A percentile compares a stretch with the other conserved stretches of the same genome.
These are phyloP conservation scores for Primulina eburnea DNA, from an alignment of 257 asterid species.

Conservation along the genomic window DNA sequence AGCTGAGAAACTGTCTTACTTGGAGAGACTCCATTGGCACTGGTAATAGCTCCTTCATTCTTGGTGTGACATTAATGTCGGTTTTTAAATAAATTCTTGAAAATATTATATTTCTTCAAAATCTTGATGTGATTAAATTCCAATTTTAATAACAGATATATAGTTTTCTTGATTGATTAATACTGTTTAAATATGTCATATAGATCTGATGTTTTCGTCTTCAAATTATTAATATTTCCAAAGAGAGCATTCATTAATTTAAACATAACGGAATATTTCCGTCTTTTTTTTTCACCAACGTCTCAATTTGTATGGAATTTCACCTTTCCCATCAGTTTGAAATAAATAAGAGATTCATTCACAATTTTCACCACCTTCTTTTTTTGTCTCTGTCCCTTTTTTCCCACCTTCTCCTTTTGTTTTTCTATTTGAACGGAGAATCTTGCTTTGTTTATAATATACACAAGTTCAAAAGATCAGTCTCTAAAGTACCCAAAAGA, in stretches of 20 bases:
- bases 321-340: background rate
- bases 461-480: too few species aligned
- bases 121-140: background rate
- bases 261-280: background rate
- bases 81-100: too few species aligned
- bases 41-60: constrained; percentile 35
- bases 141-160: background rate
- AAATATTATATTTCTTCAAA: too few species aligned
- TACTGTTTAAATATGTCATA: too few species aligned
- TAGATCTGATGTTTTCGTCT: too few species aligned
- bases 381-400: constrained; percentile 21
- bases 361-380: constrained; percentile 17
- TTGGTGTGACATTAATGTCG: too few species aligned
- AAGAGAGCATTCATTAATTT: background rate
- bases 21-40: constrained; percentile 88
- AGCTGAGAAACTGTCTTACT: constrained; percentile 60
- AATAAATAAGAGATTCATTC: constrained; percentile 5
- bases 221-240: too few species aligned
- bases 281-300: too few species aligned
- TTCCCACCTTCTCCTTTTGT: constrained; percentile 29
- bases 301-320: background rate
- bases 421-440: constrained; percentile 34
- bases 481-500: too few species aligned
- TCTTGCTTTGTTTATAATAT: constrained; percentile 23
- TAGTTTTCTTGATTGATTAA: background rate